Conservation (phyloP, 371 early-diverging fungal genomes). For the Mortierella sp. region DNA sequence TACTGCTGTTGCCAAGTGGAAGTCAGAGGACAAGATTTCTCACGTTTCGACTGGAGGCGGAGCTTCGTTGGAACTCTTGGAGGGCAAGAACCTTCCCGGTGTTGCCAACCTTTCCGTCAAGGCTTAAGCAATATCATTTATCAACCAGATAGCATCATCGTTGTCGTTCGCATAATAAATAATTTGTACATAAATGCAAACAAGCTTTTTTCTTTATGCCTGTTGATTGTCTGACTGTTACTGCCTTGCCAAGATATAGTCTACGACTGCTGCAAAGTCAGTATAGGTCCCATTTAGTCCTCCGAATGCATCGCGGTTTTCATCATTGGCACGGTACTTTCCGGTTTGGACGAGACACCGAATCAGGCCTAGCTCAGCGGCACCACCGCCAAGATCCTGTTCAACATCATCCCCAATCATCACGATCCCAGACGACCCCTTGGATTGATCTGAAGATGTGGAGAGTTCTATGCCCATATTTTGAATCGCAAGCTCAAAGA, state of each 20-base stretch:
- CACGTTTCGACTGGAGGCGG: conserved; percentile 99
- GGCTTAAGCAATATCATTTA: conserved; percentile 16
- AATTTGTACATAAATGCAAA: conserved; percentile 12
- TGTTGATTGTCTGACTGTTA: neutral
- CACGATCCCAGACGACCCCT: conserved; percentile 63
- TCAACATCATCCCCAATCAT: conserved; percentile 91
- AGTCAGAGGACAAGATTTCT: conserved; percentile 85
- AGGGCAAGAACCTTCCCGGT: conserved; percentile 92
- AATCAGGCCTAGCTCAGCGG: conserved; percentile 75
- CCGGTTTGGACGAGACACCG: conserved; percentile 86
- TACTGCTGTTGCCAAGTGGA: conserved; percentile 94
- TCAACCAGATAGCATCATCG: neutral
- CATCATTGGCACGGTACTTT: conserved; percentile 84
- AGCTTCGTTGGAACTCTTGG: conserved; percentile 96
- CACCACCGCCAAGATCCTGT: conserved; percentile 86
- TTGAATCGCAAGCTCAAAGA: conserved; percentile 80
- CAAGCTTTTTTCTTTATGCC: neutral
- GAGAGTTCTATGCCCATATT: conserved; percentile 65
- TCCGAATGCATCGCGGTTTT: conserved; percentile 57
- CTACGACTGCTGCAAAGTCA: conserved; percentile 64
- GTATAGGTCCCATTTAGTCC: conserved; percentile 59
- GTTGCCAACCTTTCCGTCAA: conserved; percentile 85
- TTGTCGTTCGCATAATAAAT: neutral
- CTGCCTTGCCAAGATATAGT: conserved; percentile 45
- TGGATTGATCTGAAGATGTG: conserved; percentile 27